Percentiles rank a stretch among this genome's conserved stretches.
These are phyloP conservation scores for Clavispora phyllophila DNA, from an alignment of 805 yeast genomes.

Conservation along the genomic window DNA sequence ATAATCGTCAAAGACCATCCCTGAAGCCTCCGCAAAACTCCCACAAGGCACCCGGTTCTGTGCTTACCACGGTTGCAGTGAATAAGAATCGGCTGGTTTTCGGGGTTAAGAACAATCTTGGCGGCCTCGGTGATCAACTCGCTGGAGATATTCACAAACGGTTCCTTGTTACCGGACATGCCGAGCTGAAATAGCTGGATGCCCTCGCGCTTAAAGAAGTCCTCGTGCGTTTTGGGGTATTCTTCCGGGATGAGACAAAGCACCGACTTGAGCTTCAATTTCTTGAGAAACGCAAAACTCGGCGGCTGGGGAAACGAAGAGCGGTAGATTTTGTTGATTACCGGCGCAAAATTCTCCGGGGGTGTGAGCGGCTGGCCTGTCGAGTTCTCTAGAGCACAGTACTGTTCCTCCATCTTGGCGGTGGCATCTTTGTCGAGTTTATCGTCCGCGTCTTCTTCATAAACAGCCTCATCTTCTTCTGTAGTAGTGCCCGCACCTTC, in stretches of 20 bases:
- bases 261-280: slow-evolving; percentile 63
- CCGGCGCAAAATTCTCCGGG: slow-evolving; percentile 91
- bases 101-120: slow-evolving; percentile 75
- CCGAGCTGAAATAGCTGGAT: slow-evolving; percentile 83
- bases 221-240: slow-evolving; percentile 72
- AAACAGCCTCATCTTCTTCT: slow-evolving; percentile 23
- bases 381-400: neutral
- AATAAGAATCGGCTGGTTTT: slow-evolving; percentile 83
- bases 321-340: slow-evolving; percentile 68
- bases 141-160: slow-evolving; percentile 70
- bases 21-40: slow-evolving; percentile 83
- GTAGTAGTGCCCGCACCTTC: slow-evolving; percentile 24
- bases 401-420: slow-evolving; percentile 11
- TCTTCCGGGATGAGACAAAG: slow-evolving; percentile 87
- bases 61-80: slow-evolving; percentile 98
- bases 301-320: slow-evolving; percentile 86
- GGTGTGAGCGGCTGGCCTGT: slow-evolving; percentile 38
- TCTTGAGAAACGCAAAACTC: slow-evolving; percentile 66
- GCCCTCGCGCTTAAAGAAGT: slow-evolving; percentile 54
- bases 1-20: slow-evolving; percentile 92
- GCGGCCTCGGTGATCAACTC: slow-evolving; percentile 74
- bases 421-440: slow-evolving; percentile 28
- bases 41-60: slow-evolving; percentile 93
- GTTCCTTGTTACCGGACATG: slow-evolving; percentile 92
- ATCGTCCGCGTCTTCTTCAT: slow-evolving; percentile 40